A percentile compares a stretch with the other conserved stretches of the same genome.
Evolutionary conservation across 306 rosid species (phyloP).

Genomic region (Carpinus viminea): DNA sequence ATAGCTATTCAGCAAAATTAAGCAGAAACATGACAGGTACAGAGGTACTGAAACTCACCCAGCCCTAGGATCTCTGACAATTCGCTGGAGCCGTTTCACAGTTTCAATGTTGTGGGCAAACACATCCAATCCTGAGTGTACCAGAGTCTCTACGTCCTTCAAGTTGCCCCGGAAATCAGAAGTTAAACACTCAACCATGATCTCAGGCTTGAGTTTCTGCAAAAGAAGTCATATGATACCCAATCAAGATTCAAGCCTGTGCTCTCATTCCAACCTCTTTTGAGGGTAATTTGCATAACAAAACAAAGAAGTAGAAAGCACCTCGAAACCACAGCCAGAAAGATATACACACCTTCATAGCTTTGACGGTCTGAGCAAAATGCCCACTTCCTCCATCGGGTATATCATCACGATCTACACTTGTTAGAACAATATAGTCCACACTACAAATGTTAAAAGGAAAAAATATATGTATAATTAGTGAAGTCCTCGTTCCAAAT

Average conservation of each 20-base stretch:
- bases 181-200: slow-evolving; percentile 95
- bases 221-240: slow-evolving; percentile 22
- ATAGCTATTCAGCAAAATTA: not conserved
- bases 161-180: slow-evolving; percentile 94
- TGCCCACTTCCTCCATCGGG: slow-evolving; percentile 99
- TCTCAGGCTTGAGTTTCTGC: slow-evolving; percentile 85
- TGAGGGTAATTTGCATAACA: not conserved
- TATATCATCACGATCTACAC: slow-evolving; percentile 97
- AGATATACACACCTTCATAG: slow-evolving; percentile 69
- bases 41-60: slow-evolving; percentile 59
- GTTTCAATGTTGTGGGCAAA: slow-evolving; percentile 97
- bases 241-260: not conserved
- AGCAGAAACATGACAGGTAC: slow-evolving; percentile 5
- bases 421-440: slow-evolving; percentile 84
- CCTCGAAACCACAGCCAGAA: slow-evolving; percentile 11
- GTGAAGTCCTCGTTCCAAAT: not conserved
- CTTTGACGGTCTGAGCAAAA: slow-evolving; percentile 85
- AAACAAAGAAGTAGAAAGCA: slow-evolving; percentile 10
- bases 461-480: too few relatives aligned
- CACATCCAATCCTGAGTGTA: slow-evolving; percentile 86
- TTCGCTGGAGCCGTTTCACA: slow-evolving; percentile 89
- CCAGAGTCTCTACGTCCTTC: slow-evolving; percentile 72
- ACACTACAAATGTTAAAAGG: slow-evolving; percentile 46
- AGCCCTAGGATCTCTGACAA: slow-evolving; percentile 97
- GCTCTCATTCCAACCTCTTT: not conserved